Conservation (phyloP, 345 rosid species). For the Aquilaria malaccensis region DNA sequence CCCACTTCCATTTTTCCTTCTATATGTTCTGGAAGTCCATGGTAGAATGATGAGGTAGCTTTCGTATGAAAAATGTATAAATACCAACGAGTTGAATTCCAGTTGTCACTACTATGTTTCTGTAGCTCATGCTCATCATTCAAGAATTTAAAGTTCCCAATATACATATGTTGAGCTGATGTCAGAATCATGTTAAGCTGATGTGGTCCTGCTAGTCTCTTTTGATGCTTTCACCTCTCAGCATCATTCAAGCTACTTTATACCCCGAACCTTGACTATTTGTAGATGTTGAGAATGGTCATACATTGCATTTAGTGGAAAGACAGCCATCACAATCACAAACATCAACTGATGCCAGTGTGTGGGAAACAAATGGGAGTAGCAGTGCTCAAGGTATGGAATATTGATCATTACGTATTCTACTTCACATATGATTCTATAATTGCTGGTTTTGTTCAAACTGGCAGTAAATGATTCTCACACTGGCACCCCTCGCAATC, state of each 20-base stretch:
- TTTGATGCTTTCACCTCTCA: no score
- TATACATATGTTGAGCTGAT: no score
- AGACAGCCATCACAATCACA: conserved; percentile 66
- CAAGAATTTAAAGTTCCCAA: no score
- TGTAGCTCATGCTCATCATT: no score
- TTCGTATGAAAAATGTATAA: no score
- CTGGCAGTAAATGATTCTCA: conserved; percentile 49
- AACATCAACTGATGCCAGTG: conserved; percentile 45
- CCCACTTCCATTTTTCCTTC: no score
- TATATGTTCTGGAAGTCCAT: no score
- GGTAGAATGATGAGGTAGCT: no score
- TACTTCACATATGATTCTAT: neutral
- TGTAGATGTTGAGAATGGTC: conserved; percentile 88
- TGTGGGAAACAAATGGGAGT: conserved; percentile 41
- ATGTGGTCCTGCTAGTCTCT: no score
- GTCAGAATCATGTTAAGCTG: no score
- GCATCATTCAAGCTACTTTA: neutral
- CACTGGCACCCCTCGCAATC: conserved; percentile 48
- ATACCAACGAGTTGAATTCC: no score
- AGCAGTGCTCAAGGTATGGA: conserved; percentile 37
- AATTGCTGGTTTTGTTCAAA: conserved; percentile 7
- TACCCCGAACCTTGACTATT: conserved; percentile 29
- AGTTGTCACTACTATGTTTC: no score
- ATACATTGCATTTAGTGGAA: conserved; percentile 83
- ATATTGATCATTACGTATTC: neutral